Percentiles rank a stretch among this genome's conserved stretches.
Conservation (phyloP, 805 yeast genomes). For the Myxozyma lipomycoides region DNA sequence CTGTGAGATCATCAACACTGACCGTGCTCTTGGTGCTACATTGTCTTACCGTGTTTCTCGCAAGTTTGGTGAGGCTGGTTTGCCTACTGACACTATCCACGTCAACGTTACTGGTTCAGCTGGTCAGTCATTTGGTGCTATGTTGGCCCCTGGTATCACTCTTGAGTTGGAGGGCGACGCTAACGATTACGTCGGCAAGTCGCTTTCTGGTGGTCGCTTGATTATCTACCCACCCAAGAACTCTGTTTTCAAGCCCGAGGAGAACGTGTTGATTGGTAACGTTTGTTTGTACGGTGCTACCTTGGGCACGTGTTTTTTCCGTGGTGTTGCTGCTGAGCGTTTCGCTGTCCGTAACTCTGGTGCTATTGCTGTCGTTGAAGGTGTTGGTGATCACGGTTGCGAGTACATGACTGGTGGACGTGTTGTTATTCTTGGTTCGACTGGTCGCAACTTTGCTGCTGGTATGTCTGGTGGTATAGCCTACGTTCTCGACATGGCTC, state of each 20-base stretch:
- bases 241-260: slow-evolving; percentile 86
- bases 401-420: slow-evolving; percentile 99
- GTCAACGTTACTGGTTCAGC: slow-evolving; percentile 90
- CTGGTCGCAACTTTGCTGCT: slow-evolving; percentile 91
- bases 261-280: slow-evolving; percentile 93
- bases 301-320: slow-evolving; percentile 84
- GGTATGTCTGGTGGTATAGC: slow-evolving; percentile 99
- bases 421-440: slow-evolving; percentile 83
- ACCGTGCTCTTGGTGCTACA: slow-evolving; percentile 93
- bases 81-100: slow-evolving; percentile 94
- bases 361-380: slow-evolving; percentile 94
- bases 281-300: slow-evolving; percentile 98
- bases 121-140: slow-evolving; percentile 98
- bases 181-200: slow-evolving; percentile 97
- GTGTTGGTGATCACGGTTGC: slow-evolving; percentile 97
- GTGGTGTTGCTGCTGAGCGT: slow-evolving; percentile 98
- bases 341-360: slow-evolving; percentile 98
- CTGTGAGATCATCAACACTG: slow-evolving; percentile 90
- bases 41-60: slow-evolving; percentile 91
- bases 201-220: slow-evolving; percentile 91
- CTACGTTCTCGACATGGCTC: slow-evolving; percentile 91
- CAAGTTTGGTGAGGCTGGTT: slow-evolving; percentile 84
- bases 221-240: slow-evolving; percentile 87
- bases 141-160: slow-evolving; percentile 92
- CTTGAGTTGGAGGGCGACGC: slow-evolving; percentile 96